Evolutionary conservation across 805 yeast species (phyloP), one percentile per base, ranked within the genome.

Genomic region (Candida krabiensis): DNA sequence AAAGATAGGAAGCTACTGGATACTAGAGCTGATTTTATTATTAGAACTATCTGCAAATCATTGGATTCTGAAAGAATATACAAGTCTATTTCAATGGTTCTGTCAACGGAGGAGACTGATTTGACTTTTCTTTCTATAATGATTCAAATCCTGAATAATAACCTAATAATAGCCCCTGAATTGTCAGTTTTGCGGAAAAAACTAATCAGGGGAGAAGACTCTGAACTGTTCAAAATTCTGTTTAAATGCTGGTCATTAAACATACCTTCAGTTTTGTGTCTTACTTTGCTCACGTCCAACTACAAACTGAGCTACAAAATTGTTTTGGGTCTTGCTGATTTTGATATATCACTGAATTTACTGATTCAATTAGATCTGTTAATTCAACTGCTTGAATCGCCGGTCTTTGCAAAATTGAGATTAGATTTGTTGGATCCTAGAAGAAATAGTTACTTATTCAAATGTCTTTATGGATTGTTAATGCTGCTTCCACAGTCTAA

Each of bases 401-500:
- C 97, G 1, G 90, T 89, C 2, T 90, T 93, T 60, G 83, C 95
- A 14, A 80, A 85, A 51, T 70, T 90, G 46, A 75, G 99, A 41
- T 67, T 93, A 38, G 96, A 91, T 61, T 67, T 93, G n/a, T 66
- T 93, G 32, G 95, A 87, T 54, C 96, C 96, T 1, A 86, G 82
- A 33, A 77, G 75, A 46, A 75, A 85, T 56, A 95, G 95, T 1
- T 85, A 75, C 53, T 65, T 93, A 23, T 86, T 83, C 70, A 87
- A 88, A 56, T 86, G 96, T 37, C 71, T 93, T 21, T 93, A 88
- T 58, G 99, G 98, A 2, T 74, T 93, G 21, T 67, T 93, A 42
- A 93, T 93, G 99, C 71, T 93, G 4, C 63, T 93, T 34, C 99
- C 99, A 0, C 99, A 93, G 58, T 87, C 96, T 0, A 75, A 86